Evolutionary conservation across 176 grass and related monocot species (phyloP), one percentile per base, ranked within the genome.

Genomic region (Raddia distichophylla): DNA sequence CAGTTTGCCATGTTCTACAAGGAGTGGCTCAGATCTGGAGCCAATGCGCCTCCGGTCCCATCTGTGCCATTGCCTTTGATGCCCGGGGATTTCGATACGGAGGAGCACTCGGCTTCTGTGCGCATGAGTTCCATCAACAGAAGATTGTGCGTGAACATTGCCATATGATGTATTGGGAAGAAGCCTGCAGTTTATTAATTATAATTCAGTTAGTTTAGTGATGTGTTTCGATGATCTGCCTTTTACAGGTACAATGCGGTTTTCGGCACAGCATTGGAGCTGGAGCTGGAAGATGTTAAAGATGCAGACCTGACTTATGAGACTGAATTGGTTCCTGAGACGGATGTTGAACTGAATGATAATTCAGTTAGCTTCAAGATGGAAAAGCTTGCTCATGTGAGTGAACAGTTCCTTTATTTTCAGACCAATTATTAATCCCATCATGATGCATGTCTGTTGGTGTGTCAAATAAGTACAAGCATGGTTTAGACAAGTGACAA

Each of bases 1-100:
- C 85, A 84, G 72, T 99, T 99, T 20, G 91, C 96, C 11, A 76
- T 85, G 17, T 99, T 95, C 89, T 99, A 99, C 79, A 99, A 95
- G 82, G 93, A 99, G 55, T 95, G 96, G 96, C 89, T 99, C 76
- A 93, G 88, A 65, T 71, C 64, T 10, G 90, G 90, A 1, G 90
- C 46, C 10, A 68, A 86, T 64, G 87, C 84, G n/a, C 93, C 96
- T 60, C 84, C 82, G 0, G 50, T 80, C 51, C 96, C 96, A 16
- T 73, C 80, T 4, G 93, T 99, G 84, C 91, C 93, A 55, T 76
- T 99, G 76, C 96, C 96, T 3, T 73, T 53, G 0, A 67, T 71
- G 49, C 51, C 92, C 0, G 49, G 84, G 35, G 64, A 67, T 60
- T 76, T 69, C 10, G 49, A 72, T 50, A 64, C 61, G 48, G 80